These are phyloP conservation scores for Nissolia schottii DNA, from an alignment of 306 rosid species.

Conservation along the genomic window DNA sequence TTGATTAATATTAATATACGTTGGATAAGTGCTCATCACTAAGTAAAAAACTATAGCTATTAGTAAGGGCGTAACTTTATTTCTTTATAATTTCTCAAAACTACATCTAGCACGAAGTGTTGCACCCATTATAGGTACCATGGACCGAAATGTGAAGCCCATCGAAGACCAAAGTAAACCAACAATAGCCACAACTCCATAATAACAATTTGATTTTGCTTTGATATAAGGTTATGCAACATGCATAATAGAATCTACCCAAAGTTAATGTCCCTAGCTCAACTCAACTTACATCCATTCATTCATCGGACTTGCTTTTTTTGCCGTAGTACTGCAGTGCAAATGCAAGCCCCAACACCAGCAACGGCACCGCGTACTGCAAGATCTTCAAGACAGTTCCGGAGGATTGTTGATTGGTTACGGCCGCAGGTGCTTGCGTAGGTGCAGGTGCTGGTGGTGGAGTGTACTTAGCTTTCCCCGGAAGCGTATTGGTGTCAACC, in stretches of 20 bases:
- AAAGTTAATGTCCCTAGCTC: constrained; percentile 2
- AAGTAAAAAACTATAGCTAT: background rate
- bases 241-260: background rate
- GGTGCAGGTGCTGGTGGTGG: background rate
- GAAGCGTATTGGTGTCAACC: constrained; percentile 52
- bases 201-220: background rate
- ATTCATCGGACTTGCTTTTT: constrained; percentile 24
- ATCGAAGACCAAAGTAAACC: no score
- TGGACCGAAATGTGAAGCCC: no score
- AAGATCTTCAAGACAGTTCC: constrained; percentile 42
- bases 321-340: constrained; percentile 54
- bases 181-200: background rate
- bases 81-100: no score
- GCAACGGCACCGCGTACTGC: constrained; percentile 58
- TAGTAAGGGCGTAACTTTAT: no score
- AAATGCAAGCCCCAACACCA: constrained; percentile 58
- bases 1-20: no score
- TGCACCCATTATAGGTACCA: no score
- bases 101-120: no score
- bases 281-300: constrained; percentile 16
- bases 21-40: no score
- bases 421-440: constrained; percentile 10
- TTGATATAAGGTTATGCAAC: background rate
- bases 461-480: constrained; percentile 24
- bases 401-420: constrained; percentile 34